Percentiles rank a stretch among this genome's conserved stretches.
Evolutionary conservation across 345 rosid genomes (phyloP).

Genomic region (Physaria fendleri): DNA sequence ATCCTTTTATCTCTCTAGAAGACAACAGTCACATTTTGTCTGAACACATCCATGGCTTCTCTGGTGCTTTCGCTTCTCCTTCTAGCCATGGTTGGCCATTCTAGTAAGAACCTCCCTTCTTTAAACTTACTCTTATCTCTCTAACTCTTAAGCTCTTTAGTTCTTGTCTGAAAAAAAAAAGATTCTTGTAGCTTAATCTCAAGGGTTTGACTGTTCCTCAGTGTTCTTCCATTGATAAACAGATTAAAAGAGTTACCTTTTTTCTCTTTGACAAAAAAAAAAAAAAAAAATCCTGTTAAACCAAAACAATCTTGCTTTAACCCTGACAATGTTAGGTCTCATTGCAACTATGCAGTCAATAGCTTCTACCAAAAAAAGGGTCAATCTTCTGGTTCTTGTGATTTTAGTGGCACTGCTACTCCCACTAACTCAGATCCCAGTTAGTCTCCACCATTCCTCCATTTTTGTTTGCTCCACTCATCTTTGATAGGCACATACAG

Average conservation of each 20-base stretch:
- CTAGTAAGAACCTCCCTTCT: slow-evolving; percentile 38
- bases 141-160: not conserved
- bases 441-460: slow-evolving; percentile 20
- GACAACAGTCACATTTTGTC: slow-evolving; percentile 12
- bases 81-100: slow-evolving; percentile 41
- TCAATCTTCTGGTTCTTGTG: slow-evolving; percentile 67
- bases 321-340: slow-evolving; percentile 72
- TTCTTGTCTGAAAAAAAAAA: not conserved
- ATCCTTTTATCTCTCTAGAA: not conserved
- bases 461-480: not conserved
- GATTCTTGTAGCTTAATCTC: slow-evolving; percentile 1
- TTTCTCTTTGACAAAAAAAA: not conserved
- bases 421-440: slow-evolving; percentile 52
- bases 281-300: slow-evolving; percentile 34
- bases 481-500: too few species aligned
- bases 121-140: slow-evolving; percentile 1
- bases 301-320: slow-evolving; percentile 52
- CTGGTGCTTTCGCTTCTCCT: slow-evolving; percentile 38
- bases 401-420: slow-evolving; percentile 68
- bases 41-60: slow-evolving; percentile 37
- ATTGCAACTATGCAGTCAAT: slow-evolving; percentile 84
- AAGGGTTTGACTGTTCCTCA: slow-evolving; percentile 19
- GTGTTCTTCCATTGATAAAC: slow-evolving; percentile 1
- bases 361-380: slow-evolving; percentile 82
- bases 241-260: not conserved